Evolutionary conservation across 1,139 yeast species (phyloP), one percentile per base, ranked within the genome.

Genomic region (Pichia cactophila): DNA sequence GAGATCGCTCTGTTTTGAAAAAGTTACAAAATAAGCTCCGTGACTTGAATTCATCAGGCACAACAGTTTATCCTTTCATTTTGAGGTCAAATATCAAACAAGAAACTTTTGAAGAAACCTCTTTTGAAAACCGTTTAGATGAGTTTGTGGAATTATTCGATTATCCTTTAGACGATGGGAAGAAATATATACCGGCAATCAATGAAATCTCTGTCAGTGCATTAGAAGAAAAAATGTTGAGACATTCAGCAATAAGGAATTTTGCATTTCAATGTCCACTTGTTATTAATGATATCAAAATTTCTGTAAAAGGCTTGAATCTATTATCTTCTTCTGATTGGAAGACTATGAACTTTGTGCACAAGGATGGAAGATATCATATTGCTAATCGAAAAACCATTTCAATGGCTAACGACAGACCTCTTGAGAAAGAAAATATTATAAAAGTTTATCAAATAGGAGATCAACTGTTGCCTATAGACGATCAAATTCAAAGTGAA

Each of bases 301-400:
- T 92, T 46, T 83, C 88, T 0, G 71, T 89, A 1, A 79, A 77
- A 57, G 97, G 95, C 0, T 86, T 81, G 59, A 68, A 84, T 0
- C 70, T 86, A n/a, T 77, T 75, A 55, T 69, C 74, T 78, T 1
- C 69, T 73, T 31, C 69, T 73, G 47, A 64, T 72, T 9, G 70
- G 69, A 54, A 54, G 36, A 49, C 46, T 6, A 33, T 54, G 38
- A 65, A 67, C 41, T 72, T 83, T 20, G 80, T 78, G 61, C 78
- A 78, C 39, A 71, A 74, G 45, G 78, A 75, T 4, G 83, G 78
- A 31, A 58, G 64, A 6, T 70, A 80, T 47, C 71, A 74, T 54
- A 72, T 78, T 38, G 92, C 83, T 0, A 73, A 74, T 47, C 68
- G 77, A 0, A 76, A 70, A 37, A 69, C 82, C 5, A 69, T 63